Evolutionary conservation across 306 rosid genomes (phyloP).

Genomic region (Mimosa bimucronata): DNA sequence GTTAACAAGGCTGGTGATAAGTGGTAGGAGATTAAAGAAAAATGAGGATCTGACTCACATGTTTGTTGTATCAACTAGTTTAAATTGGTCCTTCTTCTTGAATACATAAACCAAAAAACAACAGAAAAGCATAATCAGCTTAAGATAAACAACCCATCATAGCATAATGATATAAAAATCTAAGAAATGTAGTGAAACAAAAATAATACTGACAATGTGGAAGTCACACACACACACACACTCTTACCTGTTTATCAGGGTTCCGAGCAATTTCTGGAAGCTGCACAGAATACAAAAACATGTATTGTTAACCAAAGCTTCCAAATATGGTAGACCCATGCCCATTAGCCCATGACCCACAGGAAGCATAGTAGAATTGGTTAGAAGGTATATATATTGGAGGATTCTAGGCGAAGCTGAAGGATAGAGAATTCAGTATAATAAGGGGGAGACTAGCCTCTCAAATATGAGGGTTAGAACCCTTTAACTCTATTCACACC

Average conservation of each 20-base stretch:
- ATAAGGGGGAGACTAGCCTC: background rate
- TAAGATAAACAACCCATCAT: background rate
- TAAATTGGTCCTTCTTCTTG: constrained; percentile 58
- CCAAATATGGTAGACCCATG: constrained; percentile 9
- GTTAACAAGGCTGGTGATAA: constrained; percentile 22
- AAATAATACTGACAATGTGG: constrained; percentile 1
- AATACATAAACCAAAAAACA: constrained; percentile 33
- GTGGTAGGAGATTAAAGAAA: constrained; percentile 18
- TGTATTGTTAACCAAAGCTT: constrained; percentile 22
- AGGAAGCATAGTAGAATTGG: background rate
- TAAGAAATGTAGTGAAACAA: background rate
- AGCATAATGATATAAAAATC: constrained; percentile 19
- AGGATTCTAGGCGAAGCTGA: background rate
- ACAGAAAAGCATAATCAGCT: constrained; percentile 13
- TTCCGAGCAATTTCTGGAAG: constrained; percentile 58
- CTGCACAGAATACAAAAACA: constrained; percentile 52
- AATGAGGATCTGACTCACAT: constrained; percentile 56
- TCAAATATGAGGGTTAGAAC: background rate
- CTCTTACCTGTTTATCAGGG: constrained; percentile 58
- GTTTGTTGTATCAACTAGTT: constrained; percentile 65
- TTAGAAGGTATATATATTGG: background rate
- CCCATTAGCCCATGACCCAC: background rate
- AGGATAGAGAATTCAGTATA: background rate
- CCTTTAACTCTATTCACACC: background rate
- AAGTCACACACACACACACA: background rate